phyloP scores from a whole-genome alignment of 371 early-diverging fungal species.

The Agmasoma carcini region DNA sequence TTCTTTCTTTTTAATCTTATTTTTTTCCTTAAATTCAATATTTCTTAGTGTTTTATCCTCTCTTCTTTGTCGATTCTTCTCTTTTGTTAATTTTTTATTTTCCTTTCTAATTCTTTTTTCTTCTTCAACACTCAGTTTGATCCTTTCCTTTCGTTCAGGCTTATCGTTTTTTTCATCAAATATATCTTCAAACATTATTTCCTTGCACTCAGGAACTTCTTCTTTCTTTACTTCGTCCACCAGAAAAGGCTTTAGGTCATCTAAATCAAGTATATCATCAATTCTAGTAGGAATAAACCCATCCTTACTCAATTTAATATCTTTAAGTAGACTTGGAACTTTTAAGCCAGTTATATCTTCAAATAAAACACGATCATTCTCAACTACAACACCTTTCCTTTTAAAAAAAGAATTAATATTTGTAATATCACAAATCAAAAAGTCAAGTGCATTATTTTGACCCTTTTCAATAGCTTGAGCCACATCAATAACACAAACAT shows the following conservation, averaged over 20 bases:
- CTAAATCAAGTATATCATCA: slow-evolving; percentile 31
- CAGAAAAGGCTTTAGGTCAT: slow-evolving; percentile 36
- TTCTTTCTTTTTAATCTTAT: too few species aligned
- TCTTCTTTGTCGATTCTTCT: slow-evolving; percentile 35
- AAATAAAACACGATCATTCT: slow-evolving; percentile 36
- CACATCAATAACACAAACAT: slow-evolving; percentile 73
- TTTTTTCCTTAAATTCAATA: slow-evolving; percentile 19
- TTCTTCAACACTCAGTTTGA: neutral
- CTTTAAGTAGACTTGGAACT: slow-evolving; percentile 37
- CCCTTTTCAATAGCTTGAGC: slow-evolving; percentile 95
- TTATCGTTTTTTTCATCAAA: slow-evolving; percentile 1
- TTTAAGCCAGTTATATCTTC: slow-evolving; percentile 36
- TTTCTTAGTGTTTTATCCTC: slow-evolving; percentile 31
- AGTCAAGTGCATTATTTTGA: slow-evolving; percentile 91
- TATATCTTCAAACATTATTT: slow-evolving; percentile 1
- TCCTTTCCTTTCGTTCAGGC: neutral
- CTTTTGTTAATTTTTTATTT: slow-evolving; percentile 32
- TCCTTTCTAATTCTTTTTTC: slow-evolving; percentile 23
- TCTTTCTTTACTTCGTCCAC: neutral
- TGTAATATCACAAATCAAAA: slow-evolving; percentile 77
- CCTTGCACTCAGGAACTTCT: neutral
- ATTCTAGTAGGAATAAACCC: slow-evolving; percentile 40
- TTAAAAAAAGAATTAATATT: slow-evolving; percentile 87
- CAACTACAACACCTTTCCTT: slow-evolving; percentile 44
- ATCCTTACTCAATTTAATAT: slow-evolving; percentile 30